These are phyloP conservation scores for Chlamydomonas reinhardtii DNA, from an alignment of 163 green algal species.

Conservation along the genomic window DNA sequence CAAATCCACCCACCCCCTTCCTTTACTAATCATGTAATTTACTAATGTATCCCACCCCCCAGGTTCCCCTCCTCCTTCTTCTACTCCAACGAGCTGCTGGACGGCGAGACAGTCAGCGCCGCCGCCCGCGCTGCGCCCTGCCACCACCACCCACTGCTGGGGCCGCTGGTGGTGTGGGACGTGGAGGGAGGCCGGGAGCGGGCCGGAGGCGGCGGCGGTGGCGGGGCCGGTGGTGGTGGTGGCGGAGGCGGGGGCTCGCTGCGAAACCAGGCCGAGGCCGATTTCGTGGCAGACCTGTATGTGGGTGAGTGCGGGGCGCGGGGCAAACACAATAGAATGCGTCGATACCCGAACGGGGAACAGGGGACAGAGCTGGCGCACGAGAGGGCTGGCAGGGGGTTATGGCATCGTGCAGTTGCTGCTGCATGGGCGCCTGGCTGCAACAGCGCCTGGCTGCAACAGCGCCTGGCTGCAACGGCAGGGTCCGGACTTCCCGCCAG, in stretches of 20 bases:
- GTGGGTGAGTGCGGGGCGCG: constrained; percentile 45
- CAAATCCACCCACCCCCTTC: too few species aligned
- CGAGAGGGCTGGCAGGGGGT: too few species aligned
- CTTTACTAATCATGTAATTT: too few species aligned
- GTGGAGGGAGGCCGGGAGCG: constrained; percentile 49
- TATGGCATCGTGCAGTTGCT: too few species aligned
- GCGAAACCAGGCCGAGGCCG: constrained; percentile 63
- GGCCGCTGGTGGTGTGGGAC: constrained; percentile 61
- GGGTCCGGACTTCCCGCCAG: too few species aligned
- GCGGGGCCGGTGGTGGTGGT: not conserved
- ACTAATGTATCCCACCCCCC: not conserved
- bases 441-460: too few species aligned
- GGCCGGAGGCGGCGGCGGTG: constrained; percentile 4
- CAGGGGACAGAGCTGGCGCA: too few species aligned
- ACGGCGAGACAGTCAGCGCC: constrained; percentile 59
- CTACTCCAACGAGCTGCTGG: constrained; percentile 78
- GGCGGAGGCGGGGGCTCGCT: constrained; percentile 55
- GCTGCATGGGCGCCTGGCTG: too few species aligned
- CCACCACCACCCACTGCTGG: constrained; percentile 59
- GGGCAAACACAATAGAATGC: too few species aligned
- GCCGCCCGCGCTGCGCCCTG: constrained; percentile 56
- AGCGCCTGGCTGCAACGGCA: too few species aligned
- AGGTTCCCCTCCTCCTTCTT: constrained; percentile 85
- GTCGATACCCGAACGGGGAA: too few species aligned
- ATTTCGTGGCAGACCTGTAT: constrained; percentile 68